A percentile compares a stretch with the other conserved stretches of the same genome.
Conservation (phyloP, 306 rosid genomes). For the Lathyrus tuberosus region DNA sequence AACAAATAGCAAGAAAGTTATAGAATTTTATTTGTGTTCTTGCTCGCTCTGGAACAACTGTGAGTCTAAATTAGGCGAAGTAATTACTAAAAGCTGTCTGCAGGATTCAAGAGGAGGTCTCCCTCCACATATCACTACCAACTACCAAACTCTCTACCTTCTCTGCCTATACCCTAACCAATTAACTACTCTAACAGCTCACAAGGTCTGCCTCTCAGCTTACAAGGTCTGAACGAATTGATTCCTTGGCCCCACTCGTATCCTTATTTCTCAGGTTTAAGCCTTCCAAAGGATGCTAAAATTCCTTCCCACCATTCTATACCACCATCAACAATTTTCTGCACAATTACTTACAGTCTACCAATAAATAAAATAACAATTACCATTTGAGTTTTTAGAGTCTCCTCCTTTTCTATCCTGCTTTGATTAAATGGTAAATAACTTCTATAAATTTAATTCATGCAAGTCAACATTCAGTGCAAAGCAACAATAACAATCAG, state of each 20-base stretch:
- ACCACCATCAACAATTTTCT: constrained; percentile 15
- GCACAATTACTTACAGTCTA: constrained; percentile 1
- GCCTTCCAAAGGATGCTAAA: neutral
- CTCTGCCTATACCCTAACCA: neutral
- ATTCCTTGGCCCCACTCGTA: neutral
- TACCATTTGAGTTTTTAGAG: neutral
- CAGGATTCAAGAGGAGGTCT: too few species aligned
- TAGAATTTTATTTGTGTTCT: neutral
- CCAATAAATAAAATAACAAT: constrained; percentile 26
- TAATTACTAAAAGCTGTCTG: neutral
- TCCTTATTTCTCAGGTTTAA: neutral
- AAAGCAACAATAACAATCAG: constrained; percentile 29
- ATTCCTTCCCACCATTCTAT: constrained; percentile 15
- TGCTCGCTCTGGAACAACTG: neutral
- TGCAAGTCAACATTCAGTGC: constrained; percentile 25
- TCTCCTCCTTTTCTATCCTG: neutral
- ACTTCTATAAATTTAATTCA: constrained; percentile 4
- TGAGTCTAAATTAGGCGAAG: neutral
- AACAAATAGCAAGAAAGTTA: neutral
- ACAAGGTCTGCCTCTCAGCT: neutral
- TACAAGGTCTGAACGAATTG: neutral
- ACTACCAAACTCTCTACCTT: neutral
- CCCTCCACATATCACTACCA: neutral
- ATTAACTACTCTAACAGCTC: neutral
- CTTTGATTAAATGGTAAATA: constrained; percentile 4